Conservation (phyloP, 73 alveolate genomes). For the Paramecium pentaurelia region DNA sequence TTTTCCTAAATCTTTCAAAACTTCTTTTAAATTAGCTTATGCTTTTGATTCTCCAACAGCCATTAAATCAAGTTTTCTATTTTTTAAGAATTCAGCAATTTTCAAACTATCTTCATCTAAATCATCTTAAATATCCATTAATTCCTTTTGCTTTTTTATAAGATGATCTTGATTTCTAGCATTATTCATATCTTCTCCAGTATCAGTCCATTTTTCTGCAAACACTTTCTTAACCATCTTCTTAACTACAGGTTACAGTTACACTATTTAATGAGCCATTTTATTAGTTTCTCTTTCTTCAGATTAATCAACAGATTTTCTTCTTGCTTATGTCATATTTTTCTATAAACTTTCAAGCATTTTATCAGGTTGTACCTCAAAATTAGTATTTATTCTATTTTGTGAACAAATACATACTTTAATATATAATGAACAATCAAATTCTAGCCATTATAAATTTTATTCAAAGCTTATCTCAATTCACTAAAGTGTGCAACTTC, state of each 20-base stretch:
- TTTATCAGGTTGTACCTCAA: slow-evolving; percentile 36
- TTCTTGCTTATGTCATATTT: background rate
- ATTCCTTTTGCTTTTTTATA: slow-evolving; percentile 10
- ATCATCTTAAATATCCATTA: slow-evolving; percentile 41
- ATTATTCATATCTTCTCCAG: slow-evolving; percentile 56
- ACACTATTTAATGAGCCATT: slow-evolving; percentile 37
- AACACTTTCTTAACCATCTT: slow-evolving; percentile 26
- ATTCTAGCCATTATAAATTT: slow-evolving; percentile 32
- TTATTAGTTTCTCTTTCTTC: slow-evolving; percentile 33
- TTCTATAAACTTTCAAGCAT: background rate
- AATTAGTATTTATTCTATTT: slow-evolving; percentile 5
- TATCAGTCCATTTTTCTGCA: slow-evolving; percentile 57
- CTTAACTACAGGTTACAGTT: slow-evolving; percentile 29
- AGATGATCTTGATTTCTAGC: slow-evolving; percentile 52
- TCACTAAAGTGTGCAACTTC: slow-evolving; percentile 26
- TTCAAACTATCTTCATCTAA: slow-evolving; percentile 32
- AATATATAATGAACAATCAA: slow-evolving; percentile 11
- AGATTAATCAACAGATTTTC: slow-evolving; percentile 44
- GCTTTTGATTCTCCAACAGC: slow-evolving; percentile 58
- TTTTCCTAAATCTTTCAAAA: slow-evolving; percentile 48
- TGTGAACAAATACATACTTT: background rate
- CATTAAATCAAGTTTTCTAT: slow-evolving; percentile 40
- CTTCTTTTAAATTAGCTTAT: slow-evolving; percentile 30
- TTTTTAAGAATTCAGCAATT: slow-evolving; percentile 43
- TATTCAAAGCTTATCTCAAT: background rate